Conservation (phyloP, 2,329 filamentous ascomycete species). For the Teratosphaeria pseudoeucalypti region DNA sequence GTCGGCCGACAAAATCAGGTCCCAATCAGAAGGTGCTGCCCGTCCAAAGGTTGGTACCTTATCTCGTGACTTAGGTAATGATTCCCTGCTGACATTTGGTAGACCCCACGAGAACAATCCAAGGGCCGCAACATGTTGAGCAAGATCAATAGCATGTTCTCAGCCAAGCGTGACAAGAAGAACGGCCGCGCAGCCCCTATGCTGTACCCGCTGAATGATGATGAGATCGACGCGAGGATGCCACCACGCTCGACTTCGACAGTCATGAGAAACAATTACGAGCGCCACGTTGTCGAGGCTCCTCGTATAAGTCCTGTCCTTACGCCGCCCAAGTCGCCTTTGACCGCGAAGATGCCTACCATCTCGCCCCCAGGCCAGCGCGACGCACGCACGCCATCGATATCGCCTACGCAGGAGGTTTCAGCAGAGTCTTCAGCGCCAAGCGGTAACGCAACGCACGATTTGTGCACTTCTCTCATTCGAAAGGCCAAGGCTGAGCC, state of each 20-base stretch:
- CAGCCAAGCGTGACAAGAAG: conserved; percentile 17
- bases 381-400: conserved; percentile 3
- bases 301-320: neutral
- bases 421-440: neutral
- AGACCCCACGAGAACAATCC: conserved; percentile 14
- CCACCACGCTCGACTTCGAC: neutral
- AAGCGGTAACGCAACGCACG: neutral
- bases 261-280: neutral
- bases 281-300: neutral
- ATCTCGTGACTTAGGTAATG: neutral
- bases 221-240: neutral
- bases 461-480: neutral
- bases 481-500: conserved; percentile 5
- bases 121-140: conserved; percentile 19
- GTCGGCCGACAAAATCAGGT: conserved; percentile 1
- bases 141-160: conserved; percentile 22
- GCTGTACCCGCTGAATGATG: neutral
- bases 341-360: conserved; percentile 3
- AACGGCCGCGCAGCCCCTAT: neutral
- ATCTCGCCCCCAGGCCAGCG: neutral
- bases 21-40: neutral
- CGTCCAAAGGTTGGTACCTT: conserved; percentile 1
- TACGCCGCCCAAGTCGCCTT: conserved; percentile 1
- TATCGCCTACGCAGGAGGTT: neutral
- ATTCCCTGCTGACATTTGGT: neutral